Percentiles rank a stretch among this genome's conserved stretches.
Evolutionary conservation across 768 basidiomycete genomes (phyloP).

Genomic region (Leccinellum luteum): DNA sequence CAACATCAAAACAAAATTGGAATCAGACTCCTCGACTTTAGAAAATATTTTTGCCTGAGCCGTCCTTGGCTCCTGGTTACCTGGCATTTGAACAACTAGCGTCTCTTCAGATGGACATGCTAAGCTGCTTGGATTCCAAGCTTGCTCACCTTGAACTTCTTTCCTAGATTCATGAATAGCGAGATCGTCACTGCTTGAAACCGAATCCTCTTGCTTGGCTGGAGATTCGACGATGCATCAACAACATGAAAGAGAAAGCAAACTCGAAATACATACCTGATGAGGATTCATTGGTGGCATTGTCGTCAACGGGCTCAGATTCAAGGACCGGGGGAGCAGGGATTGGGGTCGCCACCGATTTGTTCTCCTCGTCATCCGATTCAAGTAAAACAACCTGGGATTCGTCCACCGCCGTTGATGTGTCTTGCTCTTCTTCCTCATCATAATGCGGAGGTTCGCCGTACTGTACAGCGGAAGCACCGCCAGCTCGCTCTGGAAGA

Average conservation of each 20-base stretch:
- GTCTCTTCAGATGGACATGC: slow-evolving; percentile 2
- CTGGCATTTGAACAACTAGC: slow-evolving; percentile 4
- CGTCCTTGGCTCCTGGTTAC: slow-evolving; percentile 13
- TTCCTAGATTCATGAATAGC: slow-evolving; percentile 2
- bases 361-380: slow-evolving; percentile 13
- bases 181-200: neutral
- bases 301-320: neutral
- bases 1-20: slow-evolving; percentile 24
- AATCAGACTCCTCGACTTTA: slow-evolving; percentile 29
- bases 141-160: slow-evolving; percentile 12
- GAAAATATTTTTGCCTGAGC: slow-evolving; percentile 5
- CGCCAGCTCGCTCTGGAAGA: slow-evolving; percentile 29
- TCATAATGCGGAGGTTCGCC: slow-evolving; percentile 21
- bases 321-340: slow-evolving; percentile 7
- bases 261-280: slow-evolving; percentile 8
- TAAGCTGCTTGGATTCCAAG: neutral
- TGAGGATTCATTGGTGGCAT: neutral
- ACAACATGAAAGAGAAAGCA: neutral
- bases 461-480: slow-evolving; percentile 10
- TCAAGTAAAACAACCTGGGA: slow-evolving; percentile 7
- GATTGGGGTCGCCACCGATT: slow-evolving; percentile 15
- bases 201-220: slow-evolving; percentile 9
- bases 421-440: slow-evolving; percentile 23
- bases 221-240: neutral
- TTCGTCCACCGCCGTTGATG: slow-evolving; percentile 20